Evolutionary conservation across 2,329 filamentous ascomycete species (phyloP).

Genomic region (Botrytis pseudocinerea): DNA sequence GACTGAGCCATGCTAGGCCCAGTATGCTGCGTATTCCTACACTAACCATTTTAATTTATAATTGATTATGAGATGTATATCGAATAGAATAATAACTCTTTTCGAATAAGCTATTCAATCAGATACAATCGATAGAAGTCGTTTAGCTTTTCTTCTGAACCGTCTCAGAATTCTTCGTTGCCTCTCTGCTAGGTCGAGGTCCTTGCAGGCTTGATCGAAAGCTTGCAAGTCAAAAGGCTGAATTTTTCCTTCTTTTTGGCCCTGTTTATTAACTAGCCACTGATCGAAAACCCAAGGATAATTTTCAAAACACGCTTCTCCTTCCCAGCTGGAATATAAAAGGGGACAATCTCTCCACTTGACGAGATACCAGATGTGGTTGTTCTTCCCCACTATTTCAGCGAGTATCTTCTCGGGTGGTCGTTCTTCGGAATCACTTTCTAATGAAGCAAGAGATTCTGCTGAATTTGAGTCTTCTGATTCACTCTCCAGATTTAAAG

Average conservation of each 20-base stretch:
- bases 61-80: slow-evolving; percentile 2
- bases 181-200: slow-evolving; percentile 35
- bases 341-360: slow-evolving; percentile 42
- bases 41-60: slow-evolving; percentile 32
- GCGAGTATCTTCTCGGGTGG: slow-evolving; percentile 39
- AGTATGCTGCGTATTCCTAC: slow-evolving; percentile 27
- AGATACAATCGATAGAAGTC: slow-evolving; percentile 36
- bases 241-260: slow-evolving; percentile 37
- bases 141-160: slow-evolving; percentile 36
- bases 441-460: slow-evolving; percentile 40
- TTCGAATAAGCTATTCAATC: slow-evolving; percentile 25
- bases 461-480: slow-evolving; percentile 30
- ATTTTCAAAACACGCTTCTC: slow-evolving; percentile 30
- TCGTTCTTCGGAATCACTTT: slow-evolving; percentile 39
- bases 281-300: slow-evolving; percentile 34
- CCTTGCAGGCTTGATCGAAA: slow-evolving; percentile 34
- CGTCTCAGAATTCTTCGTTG: slow-evolving; percentile 36
- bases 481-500: slow-evolving; percentile 33
- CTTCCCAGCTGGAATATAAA: slow-evolving; percentile 40
- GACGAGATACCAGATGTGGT: slow-evolving; percentile 38
- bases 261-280: slow-evolving; percentile 37
- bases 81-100: background rate
- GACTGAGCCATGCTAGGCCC: slow-evolving; percentile 32
- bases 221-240: slow-evolving; percentile 37
- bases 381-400: slow-evolving; percentile 33